Evolutionary conservation across 805 yeast species (phyloP).

Genomic region (Cyberlindnera nakhonratchasimensis): DNA sequence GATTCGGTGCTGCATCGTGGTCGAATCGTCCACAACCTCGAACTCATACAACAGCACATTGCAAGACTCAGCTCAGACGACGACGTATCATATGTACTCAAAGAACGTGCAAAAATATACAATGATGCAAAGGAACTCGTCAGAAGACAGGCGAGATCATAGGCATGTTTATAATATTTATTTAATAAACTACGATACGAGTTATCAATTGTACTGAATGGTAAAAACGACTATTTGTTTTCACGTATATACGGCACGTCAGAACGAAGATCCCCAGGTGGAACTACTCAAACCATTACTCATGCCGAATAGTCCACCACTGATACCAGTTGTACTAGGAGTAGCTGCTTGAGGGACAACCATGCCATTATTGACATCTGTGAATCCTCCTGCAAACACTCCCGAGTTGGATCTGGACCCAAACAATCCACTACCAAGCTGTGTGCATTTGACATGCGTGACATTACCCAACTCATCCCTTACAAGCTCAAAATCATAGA

Average conservation of each 20-base stretch:
- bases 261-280: slow-evolving; percentile 2
- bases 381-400: background rate
- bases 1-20: slow-evolving; percentile 9
- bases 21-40: slow-evolving; percentile 15
- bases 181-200: background rate
- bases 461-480: slow-evolving; percentile 15
- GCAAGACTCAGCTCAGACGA: slow-evolving; percentile 15
- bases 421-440: background rate
- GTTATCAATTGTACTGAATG: background rate
- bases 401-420: slow-evolving; percentile 5
- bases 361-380: background rate
- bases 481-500: slow-evolving; percentile 13
- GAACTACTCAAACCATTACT: background rate
- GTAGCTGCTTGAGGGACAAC: background rate
- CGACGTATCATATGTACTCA: slow-evolving; percentile 27
- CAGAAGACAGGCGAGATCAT: slow-evolving; percentile 10
- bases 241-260: background rate
- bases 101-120: slow-evolving; percentile 29
- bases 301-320: slow-evolving; percentile 1
- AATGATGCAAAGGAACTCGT: slow-evolving; percentile 28
- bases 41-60: slow-evolving; percentile 14
- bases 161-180: background rate
- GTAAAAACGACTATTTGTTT: background rate
- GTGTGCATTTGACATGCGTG: slow-evolving; percentile 15
- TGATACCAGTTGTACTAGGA: slow-evolving; percentile 1